Percentiles rank a stretch among this genome's conserved stretches.
Evolutionary conservation across 306 rosid species (phyloP).

Genomic region (Dalbergia cochinchinensis): DNA sequence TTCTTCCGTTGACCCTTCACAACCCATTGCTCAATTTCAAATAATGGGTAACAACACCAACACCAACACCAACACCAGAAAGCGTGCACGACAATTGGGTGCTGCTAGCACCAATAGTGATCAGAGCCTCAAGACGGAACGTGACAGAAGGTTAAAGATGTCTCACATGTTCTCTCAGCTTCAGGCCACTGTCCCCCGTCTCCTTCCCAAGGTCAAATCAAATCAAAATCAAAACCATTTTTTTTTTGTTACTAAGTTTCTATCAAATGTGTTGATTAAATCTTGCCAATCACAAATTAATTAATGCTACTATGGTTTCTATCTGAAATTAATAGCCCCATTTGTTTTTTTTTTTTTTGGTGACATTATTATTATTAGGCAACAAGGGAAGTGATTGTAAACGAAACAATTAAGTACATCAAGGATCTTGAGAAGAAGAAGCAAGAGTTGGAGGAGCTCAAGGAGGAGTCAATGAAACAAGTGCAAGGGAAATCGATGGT

Average conservation of each 20-base stretch:
- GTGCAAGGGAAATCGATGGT: slow-evolving; percentile 5
- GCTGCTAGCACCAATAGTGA: too few relatives aligned
- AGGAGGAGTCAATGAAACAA: slow-evolving; percentile 46
- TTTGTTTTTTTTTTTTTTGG: background rate
- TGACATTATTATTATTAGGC: slow-evolving; percentile 32
- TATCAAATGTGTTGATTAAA: background rate
- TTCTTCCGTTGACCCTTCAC: slow-evolving; percentile 16
- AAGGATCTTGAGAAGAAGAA: slow-evolving; percentile 54
- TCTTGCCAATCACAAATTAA: background rate
- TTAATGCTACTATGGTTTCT: background rate
- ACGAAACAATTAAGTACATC: slow-evolving; percentile 48
- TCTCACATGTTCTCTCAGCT: slow-evolving; percentile 47
- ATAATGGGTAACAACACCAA: background rate
- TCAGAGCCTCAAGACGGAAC: slow-evolving; percentile 41
- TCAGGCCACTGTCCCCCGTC: slow-evolving; percentile 44
- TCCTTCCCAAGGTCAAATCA: slow-evolving; percentile 33
- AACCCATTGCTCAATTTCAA: slow-evolving; percentile 2
- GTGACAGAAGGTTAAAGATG: slow-evolving; percentile 52
- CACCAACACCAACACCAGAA: slow-evolving; percentile 35
- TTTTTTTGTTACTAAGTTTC: background rate
- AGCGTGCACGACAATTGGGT: slow-evolving; percentile 19
- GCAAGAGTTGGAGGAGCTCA: slow-evolving; percentile 50
- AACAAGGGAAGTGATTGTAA: slow-evolving; percentile 48
- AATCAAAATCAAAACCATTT: too few relatives aligned
- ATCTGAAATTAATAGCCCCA: background rate